These are phyloP conservation scores for Tubosaeta brunneosetosa DNA, from an alignment of 768 basidiomycete genomes.

Conservation along the genomic window DNA sequence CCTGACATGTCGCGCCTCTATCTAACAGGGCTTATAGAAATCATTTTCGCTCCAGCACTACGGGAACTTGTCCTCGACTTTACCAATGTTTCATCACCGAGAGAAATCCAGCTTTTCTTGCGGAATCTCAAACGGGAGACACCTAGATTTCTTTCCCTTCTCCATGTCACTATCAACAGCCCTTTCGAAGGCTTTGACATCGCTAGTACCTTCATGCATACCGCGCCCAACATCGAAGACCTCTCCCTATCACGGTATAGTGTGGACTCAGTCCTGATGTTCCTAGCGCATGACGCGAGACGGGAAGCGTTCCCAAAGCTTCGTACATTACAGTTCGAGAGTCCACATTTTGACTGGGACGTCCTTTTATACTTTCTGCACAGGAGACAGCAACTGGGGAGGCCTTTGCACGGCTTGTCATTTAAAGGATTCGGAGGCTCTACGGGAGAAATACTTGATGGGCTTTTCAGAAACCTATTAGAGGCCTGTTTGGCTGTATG, in stretches of 20 bases:
- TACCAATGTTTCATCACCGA: constrained; percentile 18
- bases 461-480: constrained; percentile 17
- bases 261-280: constrained; percentile 20
- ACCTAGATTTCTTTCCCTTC: constrained; percentile 24
- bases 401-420: constrained; percentile 13
- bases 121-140: constrained; percentile 24
- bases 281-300: constrained; percentile 25
- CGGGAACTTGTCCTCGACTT: constrained; percentile 26
- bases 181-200: constrained; percentile 24
- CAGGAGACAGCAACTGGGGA: constrained; percentile 19
- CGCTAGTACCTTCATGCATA: constrained; percentile 16
- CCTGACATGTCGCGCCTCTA: constrained; percentile 27
- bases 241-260: constrained; percentile 27
- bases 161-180: constrained; percentile 19
- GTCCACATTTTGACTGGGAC: constrained; percentile 29
- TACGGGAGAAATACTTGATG: constrained; percentile 18
- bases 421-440: constrained; percentile 22
- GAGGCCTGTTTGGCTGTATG: constrained; percentile 20
- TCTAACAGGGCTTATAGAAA: constrained; percentile 22
- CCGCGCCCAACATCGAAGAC: constrained; percentile 22
- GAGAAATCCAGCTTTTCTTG: constrained; percentile 28
- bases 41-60: constrained; percentile 20
- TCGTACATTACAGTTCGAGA: constrained; percentile 14
- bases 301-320: constrained; percentile 24
- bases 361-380: constrained; percentile 23